Evolutionary conservation across 805 yeast genomes (phyloP), one percentile per base, ranked within the genome.

Genomic region (Cyberlindnera samutprakarnensis): DNA sequence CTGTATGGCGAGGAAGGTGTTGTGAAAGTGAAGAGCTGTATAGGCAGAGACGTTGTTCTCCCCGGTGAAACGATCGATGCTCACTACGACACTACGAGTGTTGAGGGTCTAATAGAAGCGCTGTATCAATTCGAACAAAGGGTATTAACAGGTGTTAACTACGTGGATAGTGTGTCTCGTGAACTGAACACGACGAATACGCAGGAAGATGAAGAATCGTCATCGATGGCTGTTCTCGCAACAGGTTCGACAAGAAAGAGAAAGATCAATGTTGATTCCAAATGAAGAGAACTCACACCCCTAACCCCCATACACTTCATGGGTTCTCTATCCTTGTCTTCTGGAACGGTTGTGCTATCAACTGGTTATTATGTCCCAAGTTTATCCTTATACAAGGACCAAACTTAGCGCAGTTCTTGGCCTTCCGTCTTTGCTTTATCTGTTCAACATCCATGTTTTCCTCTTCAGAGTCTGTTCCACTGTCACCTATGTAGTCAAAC

Each of bases 401-500:
- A 30, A 42, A 51, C 24, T 22, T 33, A 0, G 17, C 12, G 1
- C 30, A 27, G 16, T 41, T 33, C 22, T 36, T 41, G n/a, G 14
- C 32, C 14, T 14, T 10, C 18, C 54, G 36, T 9, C 32, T 38
- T 7, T 18, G 27, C 23, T 31, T 39, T 13, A 51, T 47, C 25
- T 49, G 37, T 8, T 34, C 36, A 2, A 39, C 36, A 0, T 47
- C 13, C 10, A 46, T 28, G 0, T 3, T 7, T 5, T 51, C 42
- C 15, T 51, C 56, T 3, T 48, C 54, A n/a, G 40, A 46, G 27
- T 51, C 56, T 1, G 56, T 48, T 16, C 48, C 56, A 31, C 54
- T 51, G 9, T 42, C 46, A 2, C 43, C 51, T 11, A 42, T 31
- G 30, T 38, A 41, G 19, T 51, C 54, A n/a, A 23, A 32, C 18